Conservation (phyloP, 352 stramenopile species). For the Phytophthora crassamura region DNA sequence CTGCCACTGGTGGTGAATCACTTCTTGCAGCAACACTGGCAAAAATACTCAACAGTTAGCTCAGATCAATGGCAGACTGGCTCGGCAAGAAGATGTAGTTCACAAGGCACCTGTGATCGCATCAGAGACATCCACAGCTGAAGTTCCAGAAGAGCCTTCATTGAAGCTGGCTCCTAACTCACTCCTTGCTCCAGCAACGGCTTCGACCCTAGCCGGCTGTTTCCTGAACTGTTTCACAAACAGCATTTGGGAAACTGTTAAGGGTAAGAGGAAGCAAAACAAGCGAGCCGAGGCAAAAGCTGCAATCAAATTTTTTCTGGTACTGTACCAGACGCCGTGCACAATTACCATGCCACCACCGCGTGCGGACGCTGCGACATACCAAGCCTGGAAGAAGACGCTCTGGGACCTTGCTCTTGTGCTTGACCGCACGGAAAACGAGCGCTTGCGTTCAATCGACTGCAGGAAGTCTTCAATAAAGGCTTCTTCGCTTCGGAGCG, state of each 20-base stretch:
- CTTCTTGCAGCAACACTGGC: constrained; percentile 14
- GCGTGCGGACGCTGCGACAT: not conserved
- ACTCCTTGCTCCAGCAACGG: constrained; percentile 4
- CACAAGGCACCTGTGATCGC: not conserved
- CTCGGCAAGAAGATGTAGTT: not conserved
- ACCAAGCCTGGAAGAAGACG: constrained; percentile 3
- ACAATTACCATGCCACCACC: no score
- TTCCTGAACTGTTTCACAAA: constrained; percentile 13
- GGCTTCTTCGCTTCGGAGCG: constrained; percentile 5
- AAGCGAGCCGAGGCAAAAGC: constrained; percentile 9
- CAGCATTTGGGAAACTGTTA: constrained; percentile 14
- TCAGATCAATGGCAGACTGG: not conserved
- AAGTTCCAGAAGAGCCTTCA: not conserved
- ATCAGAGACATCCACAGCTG: not conserved
- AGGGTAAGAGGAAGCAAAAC: constrained; percentile 17
- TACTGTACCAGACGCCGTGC: constrained; percentile 13
- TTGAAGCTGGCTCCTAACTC: no score
- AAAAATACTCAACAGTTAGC: constrained; percentile 13
- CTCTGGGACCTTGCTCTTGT: not conserved
- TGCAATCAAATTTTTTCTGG: constrained; percentile 12
- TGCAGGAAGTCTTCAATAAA: constrained; percentile 1
- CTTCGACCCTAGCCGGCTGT: constrained; percentile 7
- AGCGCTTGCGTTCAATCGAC: not conserved
- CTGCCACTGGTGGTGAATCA: constrained; percentile 3
- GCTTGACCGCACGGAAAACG: constrained; percentile 1